Base-by-base conservation (phyloP, 306 rosid genomes). In the Sechiopsis laciniata region DNA sequence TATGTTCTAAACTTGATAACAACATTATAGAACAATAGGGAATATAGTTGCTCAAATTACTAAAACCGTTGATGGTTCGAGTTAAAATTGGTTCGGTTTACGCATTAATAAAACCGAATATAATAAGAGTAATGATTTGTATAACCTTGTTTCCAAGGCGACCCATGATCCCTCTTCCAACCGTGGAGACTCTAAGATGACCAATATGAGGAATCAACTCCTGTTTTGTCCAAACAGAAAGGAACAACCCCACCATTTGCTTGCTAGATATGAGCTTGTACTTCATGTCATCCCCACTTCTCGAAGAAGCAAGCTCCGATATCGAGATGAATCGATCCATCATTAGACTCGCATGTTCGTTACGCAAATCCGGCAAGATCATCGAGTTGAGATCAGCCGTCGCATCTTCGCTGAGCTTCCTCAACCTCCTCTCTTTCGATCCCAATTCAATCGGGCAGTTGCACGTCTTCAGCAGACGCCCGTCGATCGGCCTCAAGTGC, bases 101-200 rank as follows among this genome's bases (percentile, higher is more conserved):
- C n/a, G n/a, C n/a, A n/a, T n/a, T n/a, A n/a, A n/a, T n/a, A n/a
- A n/a, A n/a, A n/a, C n/a, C n/a, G n/a, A n/a, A n/a, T n/a, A n/a
- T n/a, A n/a, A n/a, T n/a, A n/a, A n/a, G 54, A 13, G 51, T 15
- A 52, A 11, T 4, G 19, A 35, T 22, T 51, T 10, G 22, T 17
- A 10, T 4, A 74, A 92, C 98, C 98, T 93, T 93, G 74, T 93
- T 93, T 59, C 98, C 94, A 3, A 93, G 81, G 80, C 88, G 81
- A 74, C 98, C 94, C 98, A 93, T 88, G 56, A 93, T 90, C 76
- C 98, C 98, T 84, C 98, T 87, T 42, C 98, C 94, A 0, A 93
- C 88, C 0, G 92, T 80, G 55, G 89, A 88, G 52, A 86, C 85
- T 82, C 98, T 85, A 53, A 93, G 96, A 82, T 93, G 98, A 37